Evolutionary conservation across 345 rosid species (phyloP).

Genomic region (Lenwebbia sp.): DNA sequence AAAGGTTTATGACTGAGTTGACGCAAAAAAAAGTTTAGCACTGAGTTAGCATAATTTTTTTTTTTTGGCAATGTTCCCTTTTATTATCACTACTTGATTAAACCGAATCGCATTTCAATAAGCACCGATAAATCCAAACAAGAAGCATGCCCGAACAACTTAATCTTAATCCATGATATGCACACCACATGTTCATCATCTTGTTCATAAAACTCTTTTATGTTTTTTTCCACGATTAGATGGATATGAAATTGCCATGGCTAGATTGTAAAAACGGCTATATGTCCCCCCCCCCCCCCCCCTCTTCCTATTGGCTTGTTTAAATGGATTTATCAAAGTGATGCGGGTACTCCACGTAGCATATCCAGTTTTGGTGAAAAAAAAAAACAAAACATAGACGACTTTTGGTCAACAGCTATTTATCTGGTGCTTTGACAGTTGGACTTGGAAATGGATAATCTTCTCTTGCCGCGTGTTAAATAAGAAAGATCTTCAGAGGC

Average conservation of each 20-base stretch:
- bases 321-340: neutral
- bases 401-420: neutral
- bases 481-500: neutral
- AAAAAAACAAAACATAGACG: neutral
- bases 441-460: neutral
- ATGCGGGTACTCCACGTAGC: neutral
- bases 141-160: accelerated
- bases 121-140: accelerated
- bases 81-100: neutral
- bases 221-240: neutral
- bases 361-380: neutral
- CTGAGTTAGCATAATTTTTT: too few species aligned
- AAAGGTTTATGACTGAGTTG: too few species aligned
- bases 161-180: neutral
- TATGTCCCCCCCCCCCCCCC: too few species aligned
- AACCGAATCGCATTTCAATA: neutral
- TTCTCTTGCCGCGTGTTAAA: neutral
- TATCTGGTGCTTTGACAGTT: neutral
- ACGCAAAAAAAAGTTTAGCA: too few species aligned
- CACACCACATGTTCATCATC: accelerated
- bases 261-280: neutral
- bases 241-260: neutral
- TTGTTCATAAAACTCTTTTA: neutral
- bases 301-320: neutral
- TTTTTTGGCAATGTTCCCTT: neutral